Evolutionary conservation across 495 filamentous ascomycete genomes (phyloP), one percentile per base, ranked within the genome.

Genomic region (Penicillium cosmopolitanum): DNA sequence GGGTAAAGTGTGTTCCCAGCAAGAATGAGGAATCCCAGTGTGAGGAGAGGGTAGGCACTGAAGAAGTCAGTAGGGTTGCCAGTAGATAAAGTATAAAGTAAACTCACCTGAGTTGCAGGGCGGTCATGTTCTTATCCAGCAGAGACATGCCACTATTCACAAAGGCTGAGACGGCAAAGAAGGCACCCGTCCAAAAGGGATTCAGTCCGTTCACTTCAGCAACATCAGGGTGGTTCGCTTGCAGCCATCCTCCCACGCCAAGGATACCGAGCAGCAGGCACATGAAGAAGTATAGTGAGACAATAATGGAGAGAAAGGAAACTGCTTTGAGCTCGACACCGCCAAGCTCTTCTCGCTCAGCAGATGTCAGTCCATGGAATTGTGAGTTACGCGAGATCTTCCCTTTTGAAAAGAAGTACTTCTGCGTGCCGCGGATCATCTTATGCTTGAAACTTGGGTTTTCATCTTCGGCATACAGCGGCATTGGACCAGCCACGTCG

Each of bases 91-190:
- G 28, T 31, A 1, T 31, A 31, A 8, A 31, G 28, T 31, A 31
- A 6, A 60, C 64, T 19, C 65, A 77, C 74, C 65, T 69, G 25
- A 73, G 70, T 42, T 80, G 76, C 18, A 80, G 63, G 23, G 75
- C 75, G 50, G 68, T 82, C 87, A 96, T 92, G 62, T 96, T 96
- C 18, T 82, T 78, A 71, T 96, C 92, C 43, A 96, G 71, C 34
- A 96, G 82, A 18, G 85, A 85, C 92, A 97, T 93, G 19, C 92
- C 92, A 19, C 83, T 88, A 67, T 96, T 97, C 63, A 90, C 93
- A 72, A 97, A 97, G 3, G 90, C 92, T 51, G 87, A 91, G 1
- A 77, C 68, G 15, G 76, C 77, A 57, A 80, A 78, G 46, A 80
- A 81, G 3, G 73, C 68, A 12, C 77, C 77, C 1, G 74, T 77